Conservation (phyloP, 345 rosid genomes). For the Bruguiera sexangula region DNA sequence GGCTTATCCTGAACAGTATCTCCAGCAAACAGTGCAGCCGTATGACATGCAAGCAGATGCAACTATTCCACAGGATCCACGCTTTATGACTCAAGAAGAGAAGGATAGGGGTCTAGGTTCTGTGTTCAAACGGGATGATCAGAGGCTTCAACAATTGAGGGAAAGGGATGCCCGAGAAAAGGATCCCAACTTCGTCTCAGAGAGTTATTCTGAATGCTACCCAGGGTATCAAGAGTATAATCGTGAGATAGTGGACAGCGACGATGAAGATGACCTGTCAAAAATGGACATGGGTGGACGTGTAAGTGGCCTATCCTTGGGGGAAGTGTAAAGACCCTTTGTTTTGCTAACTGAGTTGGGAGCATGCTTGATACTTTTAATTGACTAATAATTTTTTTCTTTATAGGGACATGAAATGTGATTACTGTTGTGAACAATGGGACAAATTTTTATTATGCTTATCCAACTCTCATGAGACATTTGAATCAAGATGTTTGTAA, state of each 20-base stretch:
- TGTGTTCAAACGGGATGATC: conserved; percentile 95
- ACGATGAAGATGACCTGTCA: conserved; percentile 89
- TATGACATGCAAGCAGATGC: conserved; percentile 56
- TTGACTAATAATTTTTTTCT: not conserved
- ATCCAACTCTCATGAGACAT: too few species aligned
- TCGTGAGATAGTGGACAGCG: conserved; percentile 90
- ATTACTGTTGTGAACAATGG: too few species aligned
- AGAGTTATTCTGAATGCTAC: conserved; percentile 97
- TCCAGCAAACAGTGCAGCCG: conserved; percentile 42
- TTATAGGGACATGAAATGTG: too few species aligned
- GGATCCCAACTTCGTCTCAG: conserved; percentile 92
- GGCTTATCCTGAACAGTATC: conserved; percentile 78
- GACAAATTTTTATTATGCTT: too few species aligned
- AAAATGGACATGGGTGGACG: conserved; percentile 99
- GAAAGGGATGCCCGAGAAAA: conserved; percentile 92
- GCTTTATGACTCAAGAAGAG: conserved; percentile 93
- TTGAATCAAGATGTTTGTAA: too few species aligned
- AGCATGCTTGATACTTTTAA: not conserved
- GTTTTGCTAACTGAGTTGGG: not conserved
- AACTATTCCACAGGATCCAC: conserved; percentile 60
- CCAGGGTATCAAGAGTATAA: conserved; percentile 98
- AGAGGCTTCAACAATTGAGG: conserved; percentile 87
- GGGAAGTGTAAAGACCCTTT: not conserved
- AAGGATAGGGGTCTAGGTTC: conserved; percentile 98
- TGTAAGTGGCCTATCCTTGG: conserved; percentile 39